These are phyloP conservation scores for Thermothelomyces thermophilus DNA, from an alignment of 2,329 filamentous ascomycete species.

Conservation along the genomic window DNA sequence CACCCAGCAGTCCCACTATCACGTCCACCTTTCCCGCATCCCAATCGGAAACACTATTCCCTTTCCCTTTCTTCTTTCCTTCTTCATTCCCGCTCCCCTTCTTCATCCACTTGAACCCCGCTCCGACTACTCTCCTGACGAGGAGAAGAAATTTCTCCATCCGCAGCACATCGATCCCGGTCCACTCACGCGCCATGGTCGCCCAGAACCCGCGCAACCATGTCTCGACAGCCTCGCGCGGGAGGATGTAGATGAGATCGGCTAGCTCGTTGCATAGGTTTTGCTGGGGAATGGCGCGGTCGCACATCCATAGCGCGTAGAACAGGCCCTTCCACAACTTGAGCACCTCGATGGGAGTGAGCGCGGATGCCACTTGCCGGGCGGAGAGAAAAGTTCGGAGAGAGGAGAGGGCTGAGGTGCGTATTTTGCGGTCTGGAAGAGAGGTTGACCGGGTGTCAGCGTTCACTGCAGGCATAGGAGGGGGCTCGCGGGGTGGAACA, in stretches of 20 bases:
- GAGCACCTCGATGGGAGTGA: slow-evolving; percentile 64
- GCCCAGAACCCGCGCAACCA: slow-evolving; percentile 64
- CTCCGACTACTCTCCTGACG: slow-evolving; percentile 68
- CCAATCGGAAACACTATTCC: slow-evolving; percentile 12
- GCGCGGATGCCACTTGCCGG: slow-evolving; percentile 41
- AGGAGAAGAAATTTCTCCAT: slow-evolving; percentile 93
- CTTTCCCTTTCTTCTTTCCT: slow-evolving; percentile 2
- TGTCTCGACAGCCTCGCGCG: slow-evolving; percentile 35
- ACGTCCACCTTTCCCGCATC: slow-evolving; percentile 25
- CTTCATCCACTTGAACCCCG: slow-evolving; percentile 52
- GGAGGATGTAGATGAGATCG: slow-evolving; percentile 56
- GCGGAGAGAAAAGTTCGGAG: slow-evolving; percentile 71
- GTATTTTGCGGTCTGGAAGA: slow-evolving; percentile 63
- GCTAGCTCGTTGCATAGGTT: slow-evolving; percentile 73
- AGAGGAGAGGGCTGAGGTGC: slow-evolving; percentile 69
- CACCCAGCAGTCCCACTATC: slow-evolving; percentile 40
- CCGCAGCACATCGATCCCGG: slow-evolving; percentile 62
- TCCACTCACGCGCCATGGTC: slow-evolving; percentile 63
- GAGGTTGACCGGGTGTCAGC: neutral
- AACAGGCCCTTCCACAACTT: slow-evolving; percentile 96
- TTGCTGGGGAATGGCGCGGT: slow-evolving; percentile 83
- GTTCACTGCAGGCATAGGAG: neutral
- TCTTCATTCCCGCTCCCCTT: slow-evolving; percentile 3
- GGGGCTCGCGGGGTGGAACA: slow-evolving; percentile 26
- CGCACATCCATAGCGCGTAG: slow-evolving; percentile 90